phyloP scores from a whole-genome alignment of 805 yeast genomes.

The Spencermartinsiella europaea region DNA sequence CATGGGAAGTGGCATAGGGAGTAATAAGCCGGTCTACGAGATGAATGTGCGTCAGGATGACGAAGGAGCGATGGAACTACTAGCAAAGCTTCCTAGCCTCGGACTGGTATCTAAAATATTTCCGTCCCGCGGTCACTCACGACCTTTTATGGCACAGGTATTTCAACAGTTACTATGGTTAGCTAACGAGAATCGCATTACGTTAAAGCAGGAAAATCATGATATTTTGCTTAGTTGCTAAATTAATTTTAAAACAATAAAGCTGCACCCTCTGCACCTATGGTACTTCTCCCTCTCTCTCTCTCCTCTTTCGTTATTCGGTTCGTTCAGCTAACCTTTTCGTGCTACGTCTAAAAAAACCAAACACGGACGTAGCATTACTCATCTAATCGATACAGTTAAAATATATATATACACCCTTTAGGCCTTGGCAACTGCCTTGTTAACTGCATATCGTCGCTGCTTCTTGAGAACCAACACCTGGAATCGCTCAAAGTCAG shows the following conservation, averaged over 20 bases:
- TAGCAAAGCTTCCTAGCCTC: background rate
- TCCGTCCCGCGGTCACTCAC: background rate
- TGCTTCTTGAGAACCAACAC: conserved; percentile 96
- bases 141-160: background rate
- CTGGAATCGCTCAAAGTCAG: conserved; percentile 99
- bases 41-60: no score
- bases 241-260: conserved; percentile 1
- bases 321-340: no score
- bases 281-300: background rate
- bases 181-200: conserved; percentile 4
- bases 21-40: no score
- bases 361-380: background rate
- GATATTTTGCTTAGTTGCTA: background rate
- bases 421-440: conserved; percentile 84
- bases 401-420: conserved; percentile 6
- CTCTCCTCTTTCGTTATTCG: no score
- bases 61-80: background rate
- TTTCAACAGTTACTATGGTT: conserved; percentile 9
- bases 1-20: no score
- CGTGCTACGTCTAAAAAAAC: background rate
- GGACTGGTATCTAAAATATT: background rate
- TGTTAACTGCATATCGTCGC: conserved; percentile 90
- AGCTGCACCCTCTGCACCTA: background rate
- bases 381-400: background rate
- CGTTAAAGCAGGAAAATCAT: conserved; percentile 4